Evolutionary conservation across 768 basidiomycete genomes (phyloP), one percentile per base, ranked within the genome.

Genomic region (Lactarius trivialis): DNA sequence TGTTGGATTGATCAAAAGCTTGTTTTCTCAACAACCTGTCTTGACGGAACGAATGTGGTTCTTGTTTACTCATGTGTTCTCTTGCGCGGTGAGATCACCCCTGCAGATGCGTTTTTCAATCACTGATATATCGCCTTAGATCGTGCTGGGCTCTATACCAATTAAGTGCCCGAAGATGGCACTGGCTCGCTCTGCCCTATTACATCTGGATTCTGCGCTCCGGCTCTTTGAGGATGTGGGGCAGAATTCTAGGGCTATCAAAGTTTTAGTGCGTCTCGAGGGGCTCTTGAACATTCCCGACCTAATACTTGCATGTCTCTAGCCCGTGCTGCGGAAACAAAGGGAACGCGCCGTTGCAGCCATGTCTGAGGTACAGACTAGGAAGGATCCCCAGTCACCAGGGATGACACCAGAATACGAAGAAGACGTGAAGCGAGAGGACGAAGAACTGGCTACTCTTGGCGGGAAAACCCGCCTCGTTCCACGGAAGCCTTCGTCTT

Each of bases 21-120:
- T 85, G 55, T 84, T 81, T 69, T 83, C 84, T 59, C 85, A 85
- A 68, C 81, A 86, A 60, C 84, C 85, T 26, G 75, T 71, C n/a
- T 73, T 88, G 59, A 85, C 84, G 14, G 85, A 86, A 68, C 78
- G 87, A 41, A 82, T 84, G 81, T 87, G 85, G 83, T 88, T 88
- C 71, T 71, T 85, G 55, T 85, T 86, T 63, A 85, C 84, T 8
- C 85, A 88, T 70, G 85, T 86, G 2, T 88, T 87, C 70, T 88
- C 84, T 5, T 87, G 85, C 69, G 78, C 84, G 37, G 86, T 87
- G 71, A 68, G 82, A 72, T 36, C 62, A 61, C 15, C 50, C 43
- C 55, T 7, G 12, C 17, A 19, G 39, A 39, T 30, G 43, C 17
- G 11, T 30, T 55, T 12, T 34, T 37, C n/a, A 24, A 7, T 24